Percentiles rank a stretch among this genome's conserved stretches.
These are phyloP conservation scores for Sanguinoderma infundibulare DNA, from an alignment of 1,284 basidiomycete genomes.

Conservation along the genomic window DNA sequence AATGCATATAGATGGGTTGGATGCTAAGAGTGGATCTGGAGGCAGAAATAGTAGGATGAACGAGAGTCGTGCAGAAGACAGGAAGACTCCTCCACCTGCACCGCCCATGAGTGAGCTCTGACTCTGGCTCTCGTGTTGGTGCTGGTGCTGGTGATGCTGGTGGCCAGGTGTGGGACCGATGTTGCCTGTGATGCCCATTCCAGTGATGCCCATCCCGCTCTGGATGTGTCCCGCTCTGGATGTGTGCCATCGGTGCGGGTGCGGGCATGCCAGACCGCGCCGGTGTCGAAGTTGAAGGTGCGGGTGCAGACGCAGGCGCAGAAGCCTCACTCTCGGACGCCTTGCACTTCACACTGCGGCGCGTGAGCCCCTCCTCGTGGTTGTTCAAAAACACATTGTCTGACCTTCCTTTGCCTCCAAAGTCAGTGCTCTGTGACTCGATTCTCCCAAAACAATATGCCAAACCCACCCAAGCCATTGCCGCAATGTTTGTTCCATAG, in stretches of 20 bases:
- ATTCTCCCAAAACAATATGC: too few species aligned
- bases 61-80: too few species aligned
- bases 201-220: conserved; percentile 20
- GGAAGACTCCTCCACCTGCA: conserved; percentile 24
- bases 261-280: conserved; percentile 1
- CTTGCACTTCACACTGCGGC: conserved; percentile 30
- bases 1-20: conserved; percentile 11
- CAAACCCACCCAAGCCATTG: too few species aligned
- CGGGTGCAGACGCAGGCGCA: too few species aligned
- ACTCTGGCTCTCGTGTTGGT: background rate
- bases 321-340: conserved; percentile 29
- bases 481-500: too few species aligned
- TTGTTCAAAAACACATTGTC: too few species aligned
- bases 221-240: conserved; percentile 18
- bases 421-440: too few species aligned
- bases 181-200: conserved; percentile 29
- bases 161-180: conserved; percentile 13
- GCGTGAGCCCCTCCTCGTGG: too few species aligned
- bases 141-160: background rate
- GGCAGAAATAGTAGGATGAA: too few species aligned
- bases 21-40: too few species aligned
- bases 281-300: conserved; percentile 1
- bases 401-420: too few species aligned
- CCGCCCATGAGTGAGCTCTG: conserved; percentile 20
- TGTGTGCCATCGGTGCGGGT: conserved; percentile 21